phyloP scores from a whole-genome alignment of 2,329 filamentous ascomycete genomes.

The Aphanoascus verrucosus region DNA sequence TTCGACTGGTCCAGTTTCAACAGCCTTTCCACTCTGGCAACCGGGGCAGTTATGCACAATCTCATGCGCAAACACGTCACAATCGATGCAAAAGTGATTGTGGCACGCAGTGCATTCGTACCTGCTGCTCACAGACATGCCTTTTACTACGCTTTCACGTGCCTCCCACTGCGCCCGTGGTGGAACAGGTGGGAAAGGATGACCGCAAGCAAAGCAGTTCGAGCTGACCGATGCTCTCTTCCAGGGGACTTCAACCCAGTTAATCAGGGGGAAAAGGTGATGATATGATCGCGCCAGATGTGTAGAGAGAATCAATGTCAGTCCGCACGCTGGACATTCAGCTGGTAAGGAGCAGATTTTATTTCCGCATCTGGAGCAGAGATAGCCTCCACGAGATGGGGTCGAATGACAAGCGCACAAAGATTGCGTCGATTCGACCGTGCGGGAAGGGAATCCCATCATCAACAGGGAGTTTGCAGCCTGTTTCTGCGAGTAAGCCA shows the following conservation, averaged over 20 bases:
- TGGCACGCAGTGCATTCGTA: conserved; percentile 83
- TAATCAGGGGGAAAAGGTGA: conserved; percentile 78
- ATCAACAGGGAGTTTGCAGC: conserved; percentile 57
- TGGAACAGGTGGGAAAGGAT: conserved; percentile 53
- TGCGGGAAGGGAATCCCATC: conserved; percentile 95
- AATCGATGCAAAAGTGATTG: conserved; percentile 95
- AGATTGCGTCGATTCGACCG: conserved; percentile 59
- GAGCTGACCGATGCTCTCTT: conserved; percentile 49
- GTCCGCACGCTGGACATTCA: conserved; percentile 80
- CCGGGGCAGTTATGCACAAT: conserved; percentile 92
- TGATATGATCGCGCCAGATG: conserved; percentile 89
- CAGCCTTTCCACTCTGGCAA: conserved; percentile 48
- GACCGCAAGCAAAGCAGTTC: conserved; percentile 69
- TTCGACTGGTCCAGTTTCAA: not conserved
- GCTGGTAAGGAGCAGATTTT: conserved; percentile 86
- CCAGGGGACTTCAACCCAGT: conserved; percentile 89
- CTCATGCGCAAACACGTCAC: conserved; percentile 90
- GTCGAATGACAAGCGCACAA: conserved; percentile 87
- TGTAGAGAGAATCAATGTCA: conserved; percentile 89
- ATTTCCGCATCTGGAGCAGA: conserved; percentile 75
- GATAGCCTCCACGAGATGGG: conserved; percentile 72
- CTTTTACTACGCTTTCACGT: conserved; percentile 37
- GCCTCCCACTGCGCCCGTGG: conserved; percentile 28
- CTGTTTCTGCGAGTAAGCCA: conserved; percentile 54
- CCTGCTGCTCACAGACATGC: conserved; percentile 71